A percentile compares a stretch with the other conserved stretches of the same genome.
These are phyloP conservation scores for Fistulinella prunicolor DNA, from an alignment of 768 basidiomycete species.

Conservation along the genomic window DNA sequence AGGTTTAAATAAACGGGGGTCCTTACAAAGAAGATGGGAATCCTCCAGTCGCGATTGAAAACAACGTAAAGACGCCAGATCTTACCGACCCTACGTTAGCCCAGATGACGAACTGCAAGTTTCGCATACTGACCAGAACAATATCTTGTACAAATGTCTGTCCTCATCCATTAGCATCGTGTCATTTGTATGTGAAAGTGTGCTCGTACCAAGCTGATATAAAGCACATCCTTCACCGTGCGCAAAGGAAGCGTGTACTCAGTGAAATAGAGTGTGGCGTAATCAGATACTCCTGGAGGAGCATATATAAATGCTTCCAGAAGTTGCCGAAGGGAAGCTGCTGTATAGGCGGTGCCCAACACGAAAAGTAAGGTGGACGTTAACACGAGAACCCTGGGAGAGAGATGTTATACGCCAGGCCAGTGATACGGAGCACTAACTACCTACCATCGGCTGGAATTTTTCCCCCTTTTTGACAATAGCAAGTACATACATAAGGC, in stretches of 20 bases:
- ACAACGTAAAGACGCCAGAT: slow-evolving; percentile 26
- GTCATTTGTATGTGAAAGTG: background rate
- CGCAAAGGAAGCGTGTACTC: slow-evolving; percentile 10
- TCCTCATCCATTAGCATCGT: background rate
- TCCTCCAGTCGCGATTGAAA: slow-evolving; percentile 19
- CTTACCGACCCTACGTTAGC: background rate
- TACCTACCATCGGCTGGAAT: slow-evolving; percentile 5
- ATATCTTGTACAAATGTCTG: slow-evolving; percentile 19
- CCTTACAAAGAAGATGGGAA: slow-evolving; percentile 18
- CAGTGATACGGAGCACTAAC: too few relatives aligned
- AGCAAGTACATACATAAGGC: slow-evolving; percentile 15
- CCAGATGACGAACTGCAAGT: background rate
- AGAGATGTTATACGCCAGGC: background rate
- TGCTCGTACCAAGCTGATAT: slow-evolving; percentile 13
- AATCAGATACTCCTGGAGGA: slow-evolving; percentile 4
- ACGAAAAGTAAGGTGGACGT: slow-evolving; percentile 14
- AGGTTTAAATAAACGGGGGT: background rate
- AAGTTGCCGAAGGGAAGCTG: slow-evolving; percentile 14
- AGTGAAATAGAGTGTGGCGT: slow-evolving; percentile 12
- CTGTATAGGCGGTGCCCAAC: slow-evolving; percentile 10
- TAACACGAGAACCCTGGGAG: slow-evolving; percentile 9
- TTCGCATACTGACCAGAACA: slow-evolving; percentile 8
- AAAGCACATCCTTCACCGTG: slow-evolving; percentile 14
- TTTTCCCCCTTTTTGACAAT: background rate
- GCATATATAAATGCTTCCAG: slow-evolving; percentile 16